Evolutionary conservation across 108 stramenopile species (phyloP).

Genomic region (Nitzschia palea): DNA sequence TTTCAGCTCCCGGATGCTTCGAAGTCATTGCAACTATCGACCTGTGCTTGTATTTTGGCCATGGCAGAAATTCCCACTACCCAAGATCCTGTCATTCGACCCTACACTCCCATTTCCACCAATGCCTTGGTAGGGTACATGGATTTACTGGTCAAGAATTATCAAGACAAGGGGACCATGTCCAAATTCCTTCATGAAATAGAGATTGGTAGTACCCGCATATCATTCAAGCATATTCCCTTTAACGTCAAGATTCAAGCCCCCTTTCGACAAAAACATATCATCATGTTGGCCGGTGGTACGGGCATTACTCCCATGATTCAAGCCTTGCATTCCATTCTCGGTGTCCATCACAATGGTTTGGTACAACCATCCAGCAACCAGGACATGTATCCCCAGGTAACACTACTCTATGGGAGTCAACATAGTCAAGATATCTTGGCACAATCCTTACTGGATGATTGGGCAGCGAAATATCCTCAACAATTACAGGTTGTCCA

Average conservation of each 20-base stretch:
- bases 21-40: conserved; percentile 66
- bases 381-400: conserved; percentile 29
- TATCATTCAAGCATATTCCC: conserved; percentile 86
- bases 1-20: conserved; percentile 68
- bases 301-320: conserved; percentile 97
- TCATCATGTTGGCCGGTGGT: conserved; percentile 97
- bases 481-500: conserved; percentile 62
- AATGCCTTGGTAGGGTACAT: conserved; percentile 87
- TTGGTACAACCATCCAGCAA: not conserved
- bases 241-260: conserved; percentile 90
- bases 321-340: conserved; percentile 93
- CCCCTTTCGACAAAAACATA: conserved; percentile 68
- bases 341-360: conserved; percentile 40
- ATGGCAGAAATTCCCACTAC: conserved; percentile 46
- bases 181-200: conserved; percentile 61
- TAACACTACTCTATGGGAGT: conserved; percentile 85
- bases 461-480: conserved; percentile 44
- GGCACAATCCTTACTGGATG: conserved; percentile 73
- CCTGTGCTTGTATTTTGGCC: conserved; percentile 92
- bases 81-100: conserved; percentile 70
- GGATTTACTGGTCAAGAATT: conserved; percentile 90
- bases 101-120: conserved; percentile 94
- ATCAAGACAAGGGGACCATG: conserved; percentile 61
- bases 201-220: conserved; percentile 15
- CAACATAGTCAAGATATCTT: conserved; percentile 79